phyloP scores from a whole-genome alignment of 805 yeast genomes.

The Ogataea populi-albae region DNA sequence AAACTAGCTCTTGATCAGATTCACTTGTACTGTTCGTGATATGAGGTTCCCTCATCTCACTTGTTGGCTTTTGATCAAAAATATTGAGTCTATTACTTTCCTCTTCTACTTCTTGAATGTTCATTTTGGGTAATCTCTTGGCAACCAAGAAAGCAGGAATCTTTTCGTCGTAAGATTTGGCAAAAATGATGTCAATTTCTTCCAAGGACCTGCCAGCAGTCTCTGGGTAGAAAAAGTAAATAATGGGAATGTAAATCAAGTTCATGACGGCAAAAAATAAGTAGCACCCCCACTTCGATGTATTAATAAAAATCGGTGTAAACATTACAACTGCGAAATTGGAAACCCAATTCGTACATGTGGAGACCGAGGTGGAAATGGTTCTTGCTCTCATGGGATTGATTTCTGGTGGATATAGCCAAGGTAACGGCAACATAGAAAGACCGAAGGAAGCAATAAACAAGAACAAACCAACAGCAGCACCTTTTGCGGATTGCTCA shows the following conservation, averaged over 20 bases:
- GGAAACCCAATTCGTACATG: conserved; percentile 68
- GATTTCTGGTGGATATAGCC: conserved; percentile 69
- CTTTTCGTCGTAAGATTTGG: conserved; percentile 46
- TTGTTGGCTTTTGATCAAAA: conserved; percentile 23
- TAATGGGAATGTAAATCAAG: conserved; percentile 57
- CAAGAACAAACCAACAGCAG: conserved; percentile 64
- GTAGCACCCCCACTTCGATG: conserved; percentile 63
- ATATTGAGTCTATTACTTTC: conserved; percentile 60
- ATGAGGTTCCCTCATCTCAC: no score
- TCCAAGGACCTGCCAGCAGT: conserved; percentile 74
- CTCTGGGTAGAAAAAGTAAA: conserved; percentile 71
- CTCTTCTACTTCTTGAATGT: conserved; percentile 54
- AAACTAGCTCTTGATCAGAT: no score
- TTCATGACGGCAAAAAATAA: conserved; percentile 66
- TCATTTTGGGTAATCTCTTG: conserved; percentile 54
- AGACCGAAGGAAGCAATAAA: conserved; percentile 56
- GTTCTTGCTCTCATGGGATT: conserved; percentile 69
- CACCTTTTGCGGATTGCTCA: conserved; percentile 52
- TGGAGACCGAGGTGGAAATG: conserved; percentile 57
- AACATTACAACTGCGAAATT: conserved; percentile 69
- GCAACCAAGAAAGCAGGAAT: conserved; percentile 65
- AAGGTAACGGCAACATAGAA: conserved; percentile 41
- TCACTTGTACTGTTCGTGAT: no score
- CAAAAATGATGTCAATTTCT: conserved; percentile 65
- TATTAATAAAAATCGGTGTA: conserved; percentile 54